Evolutionary conservation across 148 eudicot species (phyloP), one percentile per base, ranked within the genome.

Genomic region (Rhododendron ovatum): DNA sequence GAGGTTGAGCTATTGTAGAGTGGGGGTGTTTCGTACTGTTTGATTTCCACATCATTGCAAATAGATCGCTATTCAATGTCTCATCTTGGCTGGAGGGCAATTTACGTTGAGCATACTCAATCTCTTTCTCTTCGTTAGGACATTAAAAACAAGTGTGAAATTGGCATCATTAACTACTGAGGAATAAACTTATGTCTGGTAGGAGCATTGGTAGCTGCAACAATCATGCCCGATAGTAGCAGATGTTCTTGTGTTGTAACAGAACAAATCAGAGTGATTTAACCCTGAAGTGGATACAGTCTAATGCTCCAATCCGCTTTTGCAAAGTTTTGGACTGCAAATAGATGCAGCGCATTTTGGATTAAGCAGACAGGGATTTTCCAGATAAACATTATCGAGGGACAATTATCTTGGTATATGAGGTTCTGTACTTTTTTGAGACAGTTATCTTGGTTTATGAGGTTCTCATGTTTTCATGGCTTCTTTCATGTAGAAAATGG

Each of bases 401-500:
- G 39, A 37, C 39, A 37, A 37, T 3, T 37, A 37, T 37, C 39
- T 37, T 37, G 39, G 39, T 37, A 0, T 37, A 37, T 37, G 3
- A 37, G 39, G 39, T 37, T 37, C 39, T 37, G 20, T 8, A 9
- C 33, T 33, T 37, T 37, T 35, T 35, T 37, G 2, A 35, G 37
- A 35, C 37, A 35, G 1, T 35, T 35, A 35, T 35, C 37, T 35
- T 35, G 37, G 37, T 35, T 35, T 35, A 35, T 35, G 37, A 35
- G 37, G 37, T 39, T 1, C 41, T 15, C 39, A 28, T 74, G 35
- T 74, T 7, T 30, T 37, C 45, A 33, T 15, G 35, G 24, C 48
- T 33, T 26, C 33, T 77, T 24, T 37, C 45, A 63, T 85, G 74
- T 87, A 95, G 99, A 91, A 95, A 57, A 94, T 95, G 97, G 95